Evolutionary conservation across 306 rosid species (phyloP).

Genomic region (Glycine soja): DNA sequence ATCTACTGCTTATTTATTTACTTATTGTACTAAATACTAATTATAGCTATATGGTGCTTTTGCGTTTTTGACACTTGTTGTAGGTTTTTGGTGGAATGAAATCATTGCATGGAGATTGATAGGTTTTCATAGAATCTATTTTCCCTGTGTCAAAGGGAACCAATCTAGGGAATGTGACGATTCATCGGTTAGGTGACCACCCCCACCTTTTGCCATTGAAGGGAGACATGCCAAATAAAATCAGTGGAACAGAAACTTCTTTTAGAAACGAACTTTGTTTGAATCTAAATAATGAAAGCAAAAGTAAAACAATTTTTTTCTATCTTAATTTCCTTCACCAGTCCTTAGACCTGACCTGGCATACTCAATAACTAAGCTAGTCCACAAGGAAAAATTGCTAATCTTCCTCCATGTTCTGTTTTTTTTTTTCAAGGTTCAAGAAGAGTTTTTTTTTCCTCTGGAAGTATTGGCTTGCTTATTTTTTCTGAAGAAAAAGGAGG

Average conservation of each 20-base stretch:
- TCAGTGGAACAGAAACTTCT: not conserved
- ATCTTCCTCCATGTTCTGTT: conserved; percentile 3
- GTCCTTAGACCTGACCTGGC: not conserved
- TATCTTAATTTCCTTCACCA: conserved; percentile 22
- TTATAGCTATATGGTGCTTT: not conserved
- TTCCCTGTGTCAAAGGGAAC: conserved; percentile 24
- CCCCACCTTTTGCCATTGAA: not conserved
- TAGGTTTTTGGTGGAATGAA: conserved; percentile 17
- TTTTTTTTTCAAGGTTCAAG: conserved; percentile 19
- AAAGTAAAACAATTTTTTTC: conserved; percentile 26
- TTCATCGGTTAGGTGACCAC: conserved; percentile 24
- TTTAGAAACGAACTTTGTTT: conserved; percentile 34
- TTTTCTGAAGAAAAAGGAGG: conserved; percentile 29
- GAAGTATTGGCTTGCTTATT: conserved; percentile 42
- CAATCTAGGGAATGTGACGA: conserved; percentile 24
- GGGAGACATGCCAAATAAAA: not conserved
- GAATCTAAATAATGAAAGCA: conserved; percentile 41
- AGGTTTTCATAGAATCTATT: not conserved
- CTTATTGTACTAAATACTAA: no score
- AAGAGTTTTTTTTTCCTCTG: conserved; percentile 14
- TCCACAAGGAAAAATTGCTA: conserved; percentile 26
- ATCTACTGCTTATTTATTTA: not conserved
- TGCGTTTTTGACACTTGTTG: not conserved
- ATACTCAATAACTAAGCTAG: conserved; percentile 20
- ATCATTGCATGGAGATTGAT: not conserved